These are phyloP conservation scores for Cystoisospora suis DNA, from an alignment of 169 alveolate species.

Conservation along the genomic window DNA sequence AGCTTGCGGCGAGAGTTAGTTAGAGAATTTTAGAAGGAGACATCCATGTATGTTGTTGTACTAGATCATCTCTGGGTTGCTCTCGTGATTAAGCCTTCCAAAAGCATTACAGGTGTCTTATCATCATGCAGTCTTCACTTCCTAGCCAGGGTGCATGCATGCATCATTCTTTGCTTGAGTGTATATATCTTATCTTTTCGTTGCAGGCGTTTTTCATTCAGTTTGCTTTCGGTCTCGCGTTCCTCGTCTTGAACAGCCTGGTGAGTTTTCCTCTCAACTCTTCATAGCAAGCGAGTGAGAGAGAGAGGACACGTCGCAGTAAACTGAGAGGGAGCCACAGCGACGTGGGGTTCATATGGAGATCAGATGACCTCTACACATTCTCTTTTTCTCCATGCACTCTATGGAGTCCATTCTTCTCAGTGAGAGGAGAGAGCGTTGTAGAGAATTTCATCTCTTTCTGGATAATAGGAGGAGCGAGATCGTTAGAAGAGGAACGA, in stretches of 20 bases:
- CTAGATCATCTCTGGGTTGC: background rate
- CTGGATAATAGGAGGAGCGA: no score
- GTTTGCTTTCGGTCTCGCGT: slow-evolving; percentile 2
- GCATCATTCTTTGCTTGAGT: background rate
- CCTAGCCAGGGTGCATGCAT: background rate
- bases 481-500: no score
- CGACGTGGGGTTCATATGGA: background rate
- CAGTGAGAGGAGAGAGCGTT: no score
- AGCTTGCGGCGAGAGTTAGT: background rate
- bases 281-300: background rate
- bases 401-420: no score
- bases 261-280: background rate
- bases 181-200: background rate
- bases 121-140: background rate
- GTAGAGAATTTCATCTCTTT: no score
- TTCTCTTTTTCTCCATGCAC: background rate
- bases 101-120: no score
- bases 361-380: background rate
- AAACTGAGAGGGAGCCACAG: background rate
- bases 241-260: slow-evolving; percentile 18
- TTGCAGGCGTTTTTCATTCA: slow-evolving; percentile 17
- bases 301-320: background rate
- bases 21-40: no score
- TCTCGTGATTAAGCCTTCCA: no score
- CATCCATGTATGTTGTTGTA: background rate